A percentile compares a stretch with the other conserved stretches of the same genome.
Conservation (phyloP, 2,329 filamentous ascomycete genomes). For the Penicillium glabrum region DNA sequence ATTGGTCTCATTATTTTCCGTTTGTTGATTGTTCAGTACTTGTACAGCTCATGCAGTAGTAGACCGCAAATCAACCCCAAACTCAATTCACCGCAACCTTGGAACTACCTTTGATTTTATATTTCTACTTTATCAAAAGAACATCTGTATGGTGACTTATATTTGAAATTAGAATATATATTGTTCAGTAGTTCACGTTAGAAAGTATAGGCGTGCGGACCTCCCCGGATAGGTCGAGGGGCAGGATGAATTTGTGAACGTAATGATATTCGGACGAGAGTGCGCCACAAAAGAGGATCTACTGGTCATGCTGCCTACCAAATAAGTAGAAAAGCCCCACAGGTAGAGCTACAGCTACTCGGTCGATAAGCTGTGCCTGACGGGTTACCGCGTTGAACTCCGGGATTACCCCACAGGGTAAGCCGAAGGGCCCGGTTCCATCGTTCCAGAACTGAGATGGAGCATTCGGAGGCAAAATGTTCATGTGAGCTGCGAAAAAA, state of each 20-base stretch:
- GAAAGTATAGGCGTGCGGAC: background rate
- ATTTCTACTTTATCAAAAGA: too few species aligned
- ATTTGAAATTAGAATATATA: background rate
- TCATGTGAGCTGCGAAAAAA: conserved; percentile 31
- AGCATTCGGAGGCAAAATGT: conserved; percentile 14
- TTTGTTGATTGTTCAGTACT: background rate
- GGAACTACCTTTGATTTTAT: background rate
- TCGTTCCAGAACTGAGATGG: conserved; percentile 19
- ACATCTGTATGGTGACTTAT: background rate
- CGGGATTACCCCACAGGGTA: conserved; percentile 33
- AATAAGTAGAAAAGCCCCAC: background rate
- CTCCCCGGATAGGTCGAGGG: background rate
- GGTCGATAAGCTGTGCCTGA: conserved; percentile 21
- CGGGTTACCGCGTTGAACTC: background rate
- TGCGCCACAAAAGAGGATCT: background rate
- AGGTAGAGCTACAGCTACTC: conserved; percentile 6
- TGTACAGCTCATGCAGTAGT: background rate
- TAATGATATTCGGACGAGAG: background rate
- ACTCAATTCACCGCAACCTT: background rate
- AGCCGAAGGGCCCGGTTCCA: conserved; percentile 28
- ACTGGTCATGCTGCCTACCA: background rate
- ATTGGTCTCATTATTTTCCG: too few species aligned
- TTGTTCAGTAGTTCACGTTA: background rate
- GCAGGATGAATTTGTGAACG: background rate
- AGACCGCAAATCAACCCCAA: background rate